Evolutionary conservation across 257 asterid genomes (phyloP).

Genomic region (Handroanthus guayacan): DNA sequence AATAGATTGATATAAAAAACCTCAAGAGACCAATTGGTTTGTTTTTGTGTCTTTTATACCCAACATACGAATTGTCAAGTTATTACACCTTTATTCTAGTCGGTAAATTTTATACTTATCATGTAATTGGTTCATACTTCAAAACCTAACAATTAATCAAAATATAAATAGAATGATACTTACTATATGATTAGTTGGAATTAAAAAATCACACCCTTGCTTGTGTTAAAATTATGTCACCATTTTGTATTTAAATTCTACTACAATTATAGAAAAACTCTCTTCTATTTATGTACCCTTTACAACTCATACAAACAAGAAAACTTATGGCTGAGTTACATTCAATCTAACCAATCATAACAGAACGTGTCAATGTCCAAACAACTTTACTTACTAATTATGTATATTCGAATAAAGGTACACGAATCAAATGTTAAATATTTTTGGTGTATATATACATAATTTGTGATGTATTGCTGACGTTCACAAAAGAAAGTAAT

Average conservation of each 20-base stretch:
- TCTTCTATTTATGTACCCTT: not conserved
- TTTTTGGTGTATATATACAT: conserved; percentile 20
- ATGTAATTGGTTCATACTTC: too few species aligned
- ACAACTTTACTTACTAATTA: not conserved
- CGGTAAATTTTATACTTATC: too few species aligned
- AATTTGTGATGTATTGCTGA: conserved; percentile 38
- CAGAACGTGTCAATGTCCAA: conserved; percentile 25
- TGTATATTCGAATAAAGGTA: not conserved
- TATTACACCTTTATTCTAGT: too few species aligned
- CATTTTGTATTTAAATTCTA: not conserved
- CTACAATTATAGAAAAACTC: not conserved
- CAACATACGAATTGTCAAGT: too few species aligned
- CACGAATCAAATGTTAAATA: not conserved
- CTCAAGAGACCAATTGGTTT: too few species aligned
- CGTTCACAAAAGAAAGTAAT: conserved; percentile 14
- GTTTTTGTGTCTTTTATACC: too few species aligned
- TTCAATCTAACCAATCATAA: conserved; percentile 16
- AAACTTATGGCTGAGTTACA: not conserved
- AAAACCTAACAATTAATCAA: not conserved
- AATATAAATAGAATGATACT: not conserved
- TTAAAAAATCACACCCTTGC: not conserved
- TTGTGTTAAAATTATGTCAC: not conserved
- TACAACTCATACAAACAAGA: not conserved
- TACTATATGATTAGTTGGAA: not conserved
- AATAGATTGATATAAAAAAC: too few species aligned